Base-by-base conservation (phyloP, 495 filamentous ascomycete genomes). In the Neurospora terricola region DNA sequence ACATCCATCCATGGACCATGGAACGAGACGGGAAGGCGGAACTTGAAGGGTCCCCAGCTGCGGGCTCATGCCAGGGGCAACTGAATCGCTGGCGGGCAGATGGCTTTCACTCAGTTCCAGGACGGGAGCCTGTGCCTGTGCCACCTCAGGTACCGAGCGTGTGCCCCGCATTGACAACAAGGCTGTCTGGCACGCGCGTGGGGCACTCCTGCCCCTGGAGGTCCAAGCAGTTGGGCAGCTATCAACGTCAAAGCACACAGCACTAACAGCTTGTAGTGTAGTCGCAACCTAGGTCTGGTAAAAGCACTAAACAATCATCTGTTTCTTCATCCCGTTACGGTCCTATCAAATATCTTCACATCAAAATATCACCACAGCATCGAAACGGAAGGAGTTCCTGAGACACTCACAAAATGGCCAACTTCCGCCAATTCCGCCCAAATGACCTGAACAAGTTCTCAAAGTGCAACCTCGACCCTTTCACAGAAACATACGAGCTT, bases 401-500 rank as follows among this genome's bases (percentile, higher is more conserved):
- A 72, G 42, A 23, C 34, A 38, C 36, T 40, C 18, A 37, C 69
- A 73, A 69, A 21, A 86, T 86, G 85, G 82, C 84, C 74, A 82
- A 82, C 62, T 86, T 86, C 76, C 83, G 81, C 70, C 74, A 80
- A 36, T 85, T 87, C 75, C 75, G 77, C 5, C 83, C 85, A 10
- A 77, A 82, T 59, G 84, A 87, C 73, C 74, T 86, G 70, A 82
- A 86, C 78, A 84, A 84, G 36, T 78, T 99, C 72, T 89, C 96
- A 73, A 89, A 90, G 76, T 91, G 97, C 84, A 97, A 97, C 81
- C 92, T 98, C 48, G 96, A 98, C 81, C 92, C 92, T 12, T 85
- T 98, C 71, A 98, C 96, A 23, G 96, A 99, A 82, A 99, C 96
- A 75, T 99, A 98, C 83, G 92, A 95, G 80, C 87, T 97, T 72